These are phyloP conservation scores for Annulohypoxylon bovei DNA, from an alignment of 495 filamentous ascomycete genomes.

Conservation along the genomic window DNA sequence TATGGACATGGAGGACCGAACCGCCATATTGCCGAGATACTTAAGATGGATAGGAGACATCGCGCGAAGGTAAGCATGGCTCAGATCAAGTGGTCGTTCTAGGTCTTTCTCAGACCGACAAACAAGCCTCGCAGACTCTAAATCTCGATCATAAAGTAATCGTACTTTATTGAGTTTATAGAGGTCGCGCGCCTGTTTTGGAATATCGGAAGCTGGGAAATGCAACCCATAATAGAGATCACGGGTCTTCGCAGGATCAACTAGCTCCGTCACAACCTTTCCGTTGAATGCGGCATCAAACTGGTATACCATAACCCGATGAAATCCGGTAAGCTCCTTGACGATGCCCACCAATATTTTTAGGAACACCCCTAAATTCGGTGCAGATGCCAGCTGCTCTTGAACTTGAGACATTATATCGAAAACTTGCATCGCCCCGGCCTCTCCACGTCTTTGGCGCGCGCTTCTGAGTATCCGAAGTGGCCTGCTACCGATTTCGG, in stretches of 20 bases:
- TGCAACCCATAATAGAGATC: conserved; percentile 91
- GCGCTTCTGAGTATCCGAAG: conserved; percentile 82
- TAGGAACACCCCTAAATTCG: conserved; percentile 72
- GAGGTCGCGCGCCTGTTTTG: conserved; percentile 82
- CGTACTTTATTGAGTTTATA: conserved; percentile 85
- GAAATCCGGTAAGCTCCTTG: conserved; percentile 91
- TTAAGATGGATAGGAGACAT: conserved; percentile 93
- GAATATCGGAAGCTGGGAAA: conserved; percentile 93
- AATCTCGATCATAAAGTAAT: conserved; percentile 79
- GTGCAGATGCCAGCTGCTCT: conserved; percentile 76
- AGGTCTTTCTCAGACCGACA: conserved; percentile 82
- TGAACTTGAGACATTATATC: conserved; percentile 91
- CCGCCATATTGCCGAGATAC: conserved; percentile 90
- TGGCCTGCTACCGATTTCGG: conserved; percentile 76
- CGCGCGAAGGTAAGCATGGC: conserved; percentile 84
- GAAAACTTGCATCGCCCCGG: conserved; percentile 92
- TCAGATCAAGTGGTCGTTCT: conserved; percentile 83
- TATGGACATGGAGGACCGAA: conserved; percentile 93
- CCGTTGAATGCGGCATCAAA: conserved; percentile 88
- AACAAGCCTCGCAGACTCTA: conserved; percentile 80
- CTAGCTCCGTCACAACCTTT: conserved; percentile 85
- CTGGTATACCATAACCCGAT: conserved; percentile 93
- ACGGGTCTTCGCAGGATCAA: conserved; percentile 80
- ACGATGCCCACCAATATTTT: conserved; percentile 80
- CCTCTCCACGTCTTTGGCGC: conserved; percentile 79